Evolutionary conservation across 2,329 filamentous ascomycete genomes (phyloP).

Genomic region (Xylaria sp.): DNA sequence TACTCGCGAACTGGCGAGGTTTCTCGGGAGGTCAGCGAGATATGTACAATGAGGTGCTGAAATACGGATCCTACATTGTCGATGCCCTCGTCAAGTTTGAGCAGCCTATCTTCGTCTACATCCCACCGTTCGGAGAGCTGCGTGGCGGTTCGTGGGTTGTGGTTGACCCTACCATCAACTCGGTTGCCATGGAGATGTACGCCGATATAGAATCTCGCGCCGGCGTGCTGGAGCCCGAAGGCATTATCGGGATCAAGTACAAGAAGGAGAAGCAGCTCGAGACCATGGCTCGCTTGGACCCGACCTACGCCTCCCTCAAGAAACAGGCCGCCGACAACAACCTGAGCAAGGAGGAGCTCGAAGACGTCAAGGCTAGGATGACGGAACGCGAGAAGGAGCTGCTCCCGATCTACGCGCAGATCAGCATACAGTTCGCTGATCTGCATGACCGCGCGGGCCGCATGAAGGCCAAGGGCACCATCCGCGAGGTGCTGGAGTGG

Average conservation of each 20-base stretch:
- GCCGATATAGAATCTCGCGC: slow-evolving; percentile 92
- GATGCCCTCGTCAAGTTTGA: slow-evolving; percentile 98
- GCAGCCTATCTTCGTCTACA: slow-evolving; percentile 99
- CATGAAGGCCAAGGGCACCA: slow-evolving; percentile 97
- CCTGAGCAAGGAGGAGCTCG: slow-evolving; percentile 73
- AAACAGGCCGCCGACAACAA: slow-evolving; percentile 71
- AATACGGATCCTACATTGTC: slow-evolving; percentile 99
- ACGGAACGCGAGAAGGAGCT: slow-evolving; percentile 82
- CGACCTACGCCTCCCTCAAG: slow-evolving; percentile 80
- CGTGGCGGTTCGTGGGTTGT: slow-evolving; percentile 99
- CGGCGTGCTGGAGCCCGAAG: slow-evolving; percentile 96
- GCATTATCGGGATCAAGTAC: slow-evolving; percentile 98
- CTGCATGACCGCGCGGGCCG: slow-evolving; percentile 94
- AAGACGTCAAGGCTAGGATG: slow-evolving; percentile 82
- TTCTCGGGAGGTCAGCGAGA: slow-evolving; percentile 99
- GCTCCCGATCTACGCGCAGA: slow-evolving; percentile 90
- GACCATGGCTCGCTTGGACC: slow-evolving; percentile 93
- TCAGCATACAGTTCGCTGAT: slow-evolving; percentile 96
- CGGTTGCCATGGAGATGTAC: slow-evolving; percentile 98
- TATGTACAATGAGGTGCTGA: slow-evolving; percentile 99
- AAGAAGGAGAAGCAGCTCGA: slow-evolving; percentile 95
- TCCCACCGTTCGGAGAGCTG: slow-evolving; percentile 92
- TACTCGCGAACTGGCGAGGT: slow-evolving; percentile 99
- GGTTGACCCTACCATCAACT: slow-evolving; percentile 97
- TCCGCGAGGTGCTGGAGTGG: slow-evolving; percentile 84